Evolutionary conservation across 768 basidiomycete genomes (phyloP), one percentile per base, ranked within the genome.

Genomic region (Trametes sanguinea): DNA sequence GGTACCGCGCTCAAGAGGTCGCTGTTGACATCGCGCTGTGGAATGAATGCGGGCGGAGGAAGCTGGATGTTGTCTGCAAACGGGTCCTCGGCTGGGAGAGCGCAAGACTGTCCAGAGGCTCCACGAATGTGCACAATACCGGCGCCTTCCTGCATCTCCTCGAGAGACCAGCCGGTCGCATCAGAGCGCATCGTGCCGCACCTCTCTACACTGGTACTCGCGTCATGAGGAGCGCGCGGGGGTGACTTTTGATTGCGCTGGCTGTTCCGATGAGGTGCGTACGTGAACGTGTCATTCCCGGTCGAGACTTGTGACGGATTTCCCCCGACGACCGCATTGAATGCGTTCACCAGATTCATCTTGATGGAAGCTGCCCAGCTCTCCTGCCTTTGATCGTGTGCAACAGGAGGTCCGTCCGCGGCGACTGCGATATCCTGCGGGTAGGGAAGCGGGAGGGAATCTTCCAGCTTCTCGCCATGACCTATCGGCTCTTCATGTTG

Each of bases 271-370:
- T n/a, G 22, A 6, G 65, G 64, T 6, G 60, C n/a, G n/a, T 6
- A 51, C 2, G 66, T 65, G 43, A 68, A 63, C 17, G 11, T 51
- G 43, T 65, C 63, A 10, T 8, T 8, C 30, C 42, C 42, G 6
- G 9, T 14, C 1, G 40, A 30, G 8, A 51, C 17, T 33, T 51
- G 56, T 1, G 55, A 8, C 2, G 62, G 44, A n/a, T 48, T 44
- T 22, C 37, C 43, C n/a, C 79, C 75, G 43, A 81, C 78, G 52
- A 85, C 80, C 1, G 79, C 74, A 65, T 80, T 81, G 65, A 85
- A 78, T 5, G 81, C 82, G 56, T 77, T 76, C 54, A 80, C 76
- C 10, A 85, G 68, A 39, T 80, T 80, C 16, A 78, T 77, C 60
- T 71, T 77, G 65, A 83, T 52, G 27, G 77, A 74, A 16, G 73